Evolutionary conservation across 2,329 filamentous ascomycete species (phyloP), one percentile per base, ranked within the genome.

Genomic region (Aureobasidium sp.): DNA sequence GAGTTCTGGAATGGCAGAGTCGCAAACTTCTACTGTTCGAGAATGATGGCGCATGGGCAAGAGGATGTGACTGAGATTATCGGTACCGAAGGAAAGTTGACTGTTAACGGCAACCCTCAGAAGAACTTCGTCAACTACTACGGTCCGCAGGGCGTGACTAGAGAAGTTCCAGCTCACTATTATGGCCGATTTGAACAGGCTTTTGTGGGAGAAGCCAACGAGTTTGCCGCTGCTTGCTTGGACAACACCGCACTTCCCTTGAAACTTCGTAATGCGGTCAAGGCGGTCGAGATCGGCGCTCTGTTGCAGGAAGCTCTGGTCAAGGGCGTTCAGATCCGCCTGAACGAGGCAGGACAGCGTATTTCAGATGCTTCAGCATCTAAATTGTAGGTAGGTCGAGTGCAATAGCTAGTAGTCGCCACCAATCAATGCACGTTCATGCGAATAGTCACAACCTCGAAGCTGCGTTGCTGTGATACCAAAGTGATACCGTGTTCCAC

Each of bases 1-100:
- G 76, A 80, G 64, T 79, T 75, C 65, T 75, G 71, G 70, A 73
- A 71, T 46, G 77, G 77, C 9, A 74, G 74, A 63, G 77, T 79
- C 39, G 76, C 77, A 0, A 74, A 77, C 64, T 78, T 75, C 66
- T 78, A 78, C 66, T 74, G 73, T 60, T 76, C 74, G 2, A 72
- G 78, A 36, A 80, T 74, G 62, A 72, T 72, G 66, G 70, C 73
- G 0, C 74, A 77, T 50, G 78, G 77, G 1, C 75, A 79, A 50
- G 76, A 79, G 64, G 75, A 74, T 39, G 67, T 70, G 1, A 78
- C 77, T 0, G 77, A 79, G 62, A 70, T 79, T 41, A 74, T 73
- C 48, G 76, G 77, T 12, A 77, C 73, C 1, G 66, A 71, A 13
- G 75, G 75, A 8, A 75, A 75, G 55, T 34, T 77, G 26, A 70